phyloP scores from a whole-genome alignment of 306 rosid species.

The Prunus salicina region DNA sequence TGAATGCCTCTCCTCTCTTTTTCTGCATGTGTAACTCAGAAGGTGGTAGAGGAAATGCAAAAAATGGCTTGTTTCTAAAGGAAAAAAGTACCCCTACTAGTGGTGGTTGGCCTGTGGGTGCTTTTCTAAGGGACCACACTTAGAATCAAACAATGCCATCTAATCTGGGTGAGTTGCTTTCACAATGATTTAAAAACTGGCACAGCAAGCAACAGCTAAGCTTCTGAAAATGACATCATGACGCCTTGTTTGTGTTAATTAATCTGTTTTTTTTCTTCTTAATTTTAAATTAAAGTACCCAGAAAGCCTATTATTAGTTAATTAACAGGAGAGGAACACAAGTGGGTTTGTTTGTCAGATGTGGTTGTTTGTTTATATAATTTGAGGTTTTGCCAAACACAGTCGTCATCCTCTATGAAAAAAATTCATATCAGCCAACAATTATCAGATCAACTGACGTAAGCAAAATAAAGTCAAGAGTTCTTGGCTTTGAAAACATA shows the following conservation, averaged over 20 bases:
- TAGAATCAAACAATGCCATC: conserved; percentile 26
- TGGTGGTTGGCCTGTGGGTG: conserved; percentile 26
- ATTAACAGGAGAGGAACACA: neutral
- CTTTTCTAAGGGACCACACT: conserved; percentile 21
- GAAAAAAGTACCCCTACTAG: conserved; percentile 9
- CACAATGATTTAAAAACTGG: conserved; percentile 25
- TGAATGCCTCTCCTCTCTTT: neutral
- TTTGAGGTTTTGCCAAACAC: neutral
- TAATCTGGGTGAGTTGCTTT: conserved; percentile 31
- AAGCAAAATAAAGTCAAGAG: neutral
- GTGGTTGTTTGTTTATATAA: neutral
- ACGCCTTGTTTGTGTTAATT: neutral
- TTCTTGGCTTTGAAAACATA: neutral
- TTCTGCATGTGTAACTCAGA: conserved; percentile 12
- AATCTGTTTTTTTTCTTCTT: neutral
- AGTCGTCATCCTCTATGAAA: neutral
- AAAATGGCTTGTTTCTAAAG: conserved; percentile 30
- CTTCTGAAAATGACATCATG: conserved; percentile 24
- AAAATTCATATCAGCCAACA: neutral
- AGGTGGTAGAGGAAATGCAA: conserved; percentile 27
- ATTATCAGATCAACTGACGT: neutral
- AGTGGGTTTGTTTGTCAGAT: neutral
- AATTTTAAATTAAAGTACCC: neutral
- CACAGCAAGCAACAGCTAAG: conserved; percentile 36
- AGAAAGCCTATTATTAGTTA: neutral